Evolutionary conservation across 495 filamentous ascomycete genomes (phyloP).

Genomic region (Tuber melanosporum): DNA sequence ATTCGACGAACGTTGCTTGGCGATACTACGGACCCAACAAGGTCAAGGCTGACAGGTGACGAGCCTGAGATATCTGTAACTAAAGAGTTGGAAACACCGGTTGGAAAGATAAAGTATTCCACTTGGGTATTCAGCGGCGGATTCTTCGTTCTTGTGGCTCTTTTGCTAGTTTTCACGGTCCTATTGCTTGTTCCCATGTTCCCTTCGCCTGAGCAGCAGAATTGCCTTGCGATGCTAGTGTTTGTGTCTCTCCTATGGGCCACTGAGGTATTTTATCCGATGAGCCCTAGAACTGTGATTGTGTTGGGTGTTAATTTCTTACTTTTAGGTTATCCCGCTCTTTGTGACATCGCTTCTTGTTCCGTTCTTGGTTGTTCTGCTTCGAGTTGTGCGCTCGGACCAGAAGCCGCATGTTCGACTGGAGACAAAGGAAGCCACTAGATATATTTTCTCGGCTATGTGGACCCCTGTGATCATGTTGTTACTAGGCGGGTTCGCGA

Average conservation of each 20-base stretch:
- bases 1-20: conserved; percentile 71
- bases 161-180: conserved; percentile 63
- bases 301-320: conserved; percentile 6
- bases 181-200: conserved; percentile 71
- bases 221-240: conserved; percentile 87
- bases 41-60: conserved; percentile 75
- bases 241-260: conserved; percentile 95
- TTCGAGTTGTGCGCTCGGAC: conserved; percentile 75
- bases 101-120: conserved; percentile 70
- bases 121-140: conserved; percentile 75
- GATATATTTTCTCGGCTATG: conserved; percentile 86
- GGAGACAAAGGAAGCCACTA: conserved; percentile 64
- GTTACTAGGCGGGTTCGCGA: conserved; percentile 88
- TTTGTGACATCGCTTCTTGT: conserved; percentile 94
- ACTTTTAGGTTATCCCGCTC: conserved; percentile 73
- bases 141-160: conserved; percentile 67
- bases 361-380: conserved; percentile 83
- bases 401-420: conserved; percentile 63
- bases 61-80: conserved; percentile 53
- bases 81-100: conserved; percentile 70
- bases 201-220: conserved; percentile 81
- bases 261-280: conserved; percentile 63
- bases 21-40: conserved; percentile 60
- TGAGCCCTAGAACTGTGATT: background rate
- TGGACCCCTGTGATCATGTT: conserved; percentile 99